phyloP scores from a whole-genome alignment of 1,284 basidiomycete species.

The Ustilago bromivora region DNA sequence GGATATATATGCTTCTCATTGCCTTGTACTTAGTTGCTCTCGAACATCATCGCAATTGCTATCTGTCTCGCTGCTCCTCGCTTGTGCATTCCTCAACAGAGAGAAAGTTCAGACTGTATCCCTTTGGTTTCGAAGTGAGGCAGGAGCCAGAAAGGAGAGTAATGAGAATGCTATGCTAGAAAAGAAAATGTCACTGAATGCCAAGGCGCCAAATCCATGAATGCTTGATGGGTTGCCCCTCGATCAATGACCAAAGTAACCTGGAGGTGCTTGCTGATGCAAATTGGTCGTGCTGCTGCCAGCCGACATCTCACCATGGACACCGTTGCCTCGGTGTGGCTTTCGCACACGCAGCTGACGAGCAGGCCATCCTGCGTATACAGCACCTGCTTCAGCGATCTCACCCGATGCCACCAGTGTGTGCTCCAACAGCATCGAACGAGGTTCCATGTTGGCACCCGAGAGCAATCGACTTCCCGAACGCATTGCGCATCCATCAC shows the following conservation, averaged over 20 bases:
- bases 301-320: slow-evolving; percentile 42
- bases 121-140: not conserved
- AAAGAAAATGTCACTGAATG: not conserved
- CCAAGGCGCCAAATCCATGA: not conserved
- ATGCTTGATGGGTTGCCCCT: not conserved
- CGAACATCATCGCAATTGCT: too few relatives aligned
- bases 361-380: slow-evolving; percentile 69
- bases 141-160: not conserved
- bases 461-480: slow-evolving; percentile 66
- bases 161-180: slow-evolving; percentile 8
- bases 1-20: too few relatives aligned
- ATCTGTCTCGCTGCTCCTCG: too few relatives aligned
- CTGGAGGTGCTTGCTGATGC: slow-evolving; percentile 42
- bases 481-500: slow-evolving; percentile 68
- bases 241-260: slow-evolving; percentile 43
- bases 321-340: slow-evolving; percentile 32
- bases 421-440: slow-evolving; percentile 69
- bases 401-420: slow-evolving; percentile 69
- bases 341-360: slow-evolving; percentile 59
- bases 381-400: slow-evolving; percentile 67
- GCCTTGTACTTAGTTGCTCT: too few relatives aligned
- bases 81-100: too few relatives aligned
- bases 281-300: slow-evolving; percentile 49
- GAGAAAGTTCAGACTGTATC: not conserved
- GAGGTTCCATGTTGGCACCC: slow-evolving; percentile 67